A percentile compares a stretch with the other conserved stretches of the same genome.
Conservation (phyloP, 768 basidiomycete species). For the Trametes cinnabarina region DNA sequence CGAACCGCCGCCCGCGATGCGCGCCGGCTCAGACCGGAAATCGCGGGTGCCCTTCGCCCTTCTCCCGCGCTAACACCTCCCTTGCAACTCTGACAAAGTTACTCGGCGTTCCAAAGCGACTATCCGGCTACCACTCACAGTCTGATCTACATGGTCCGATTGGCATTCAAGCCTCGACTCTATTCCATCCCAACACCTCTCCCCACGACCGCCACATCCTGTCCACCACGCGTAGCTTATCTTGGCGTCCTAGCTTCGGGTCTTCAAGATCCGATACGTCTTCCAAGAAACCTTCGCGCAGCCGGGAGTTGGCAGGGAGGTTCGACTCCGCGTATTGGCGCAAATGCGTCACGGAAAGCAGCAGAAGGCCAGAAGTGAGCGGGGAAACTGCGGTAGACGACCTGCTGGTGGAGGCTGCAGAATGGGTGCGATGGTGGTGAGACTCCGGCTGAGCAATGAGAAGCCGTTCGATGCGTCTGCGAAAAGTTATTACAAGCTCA, state of each 20-base stretch:
- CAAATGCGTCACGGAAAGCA: slow-evolving; percentile 67
- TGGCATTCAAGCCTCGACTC: slow-evolving; percentile 22
- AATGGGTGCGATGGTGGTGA: slow-evolving; percentile 18
- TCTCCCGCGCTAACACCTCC: background rate
- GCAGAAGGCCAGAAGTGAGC: slow-evolving; percentile 68
- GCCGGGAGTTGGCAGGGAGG: slow-evolving; percentile 56
- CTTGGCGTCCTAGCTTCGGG: slow-evolving; percentile 59
- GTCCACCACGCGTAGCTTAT: slow-evolving; percentile 76
- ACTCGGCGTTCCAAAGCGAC: background rate
- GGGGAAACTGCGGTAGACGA: slow-evolving; percentile 40
- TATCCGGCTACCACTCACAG: background rate
- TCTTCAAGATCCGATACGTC: slow-evolving; percentile 84
- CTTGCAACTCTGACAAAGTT: background rate
- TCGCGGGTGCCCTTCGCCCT: background rate
- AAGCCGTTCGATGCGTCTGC: slow-evolving; percentile 66
- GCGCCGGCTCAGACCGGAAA: background rate
- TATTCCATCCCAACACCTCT: slow-evolving; percentile 57
- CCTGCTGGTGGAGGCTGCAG: background rate
- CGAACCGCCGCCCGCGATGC: slow-evolving; percentile 6
- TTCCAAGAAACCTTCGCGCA: slow-evolving; percentile 79
- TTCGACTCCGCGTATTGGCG: slow-evolving; percentile 59
- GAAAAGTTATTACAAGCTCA: background rate
- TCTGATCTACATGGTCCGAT: background rate
- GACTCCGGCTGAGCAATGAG: slow-evolving; percentile 49
- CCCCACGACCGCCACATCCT: slow-evolving; percentile 93